Evolutionary conservation across 306 rosid species (phyloP), one percentile per base, ranked within the genome.

Genomic region (Adenanthera pavonina): DNA sequence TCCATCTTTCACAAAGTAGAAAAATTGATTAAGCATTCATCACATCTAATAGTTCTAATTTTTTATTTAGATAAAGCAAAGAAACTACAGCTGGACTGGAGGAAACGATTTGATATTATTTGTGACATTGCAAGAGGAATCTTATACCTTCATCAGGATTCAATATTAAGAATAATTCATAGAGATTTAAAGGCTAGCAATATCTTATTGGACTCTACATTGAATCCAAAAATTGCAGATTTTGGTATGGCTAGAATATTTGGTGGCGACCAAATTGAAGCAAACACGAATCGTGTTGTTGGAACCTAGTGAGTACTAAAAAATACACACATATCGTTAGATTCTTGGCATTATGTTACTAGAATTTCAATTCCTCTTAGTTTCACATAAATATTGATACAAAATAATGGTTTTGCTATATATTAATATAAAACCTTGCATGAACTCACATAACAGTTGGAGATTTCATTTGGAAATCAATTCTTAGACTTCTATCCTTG

Each of bases 281-380:
- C 15, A 25, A 59, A 1, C 2, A 25, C 15, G 20, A 59, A 8
- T 5, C 30, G 91, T 2, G 85, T 92, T 57, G 91, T 92, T 57
- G 91, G 97, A 53, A 90, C 92, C 41, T 92, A 88, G 94, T 90
- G 86, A 88, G 92, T 76, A 33, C 74, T 69, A 17, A 0, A 47
- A 11, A 49, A 1, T 33, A 0, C 54, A 67, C 6, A 56, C 8
- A 64, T 51, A 6, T 4, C 11, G 62, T 51, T 43, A 9, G 2
- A 34, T 62, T 36, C 66, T 33, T 20, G 34, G 6, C 8, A 69
- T 62, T 13, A 7, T 38, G n/a, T 36, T 65, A 38, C 35, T 25
- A 25, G 25, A 43, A 41, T 19, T n/a, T 38, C 2, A 56, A 1
- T 7, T 16, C 75, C 36, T 51, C 40, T 33, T 40, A 30, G 8